These are phyloP conservation scores for Saitozyma sp. DNA, from an alignment of 768 basidiomycete species.

Conservation along the genomic window DNA sequence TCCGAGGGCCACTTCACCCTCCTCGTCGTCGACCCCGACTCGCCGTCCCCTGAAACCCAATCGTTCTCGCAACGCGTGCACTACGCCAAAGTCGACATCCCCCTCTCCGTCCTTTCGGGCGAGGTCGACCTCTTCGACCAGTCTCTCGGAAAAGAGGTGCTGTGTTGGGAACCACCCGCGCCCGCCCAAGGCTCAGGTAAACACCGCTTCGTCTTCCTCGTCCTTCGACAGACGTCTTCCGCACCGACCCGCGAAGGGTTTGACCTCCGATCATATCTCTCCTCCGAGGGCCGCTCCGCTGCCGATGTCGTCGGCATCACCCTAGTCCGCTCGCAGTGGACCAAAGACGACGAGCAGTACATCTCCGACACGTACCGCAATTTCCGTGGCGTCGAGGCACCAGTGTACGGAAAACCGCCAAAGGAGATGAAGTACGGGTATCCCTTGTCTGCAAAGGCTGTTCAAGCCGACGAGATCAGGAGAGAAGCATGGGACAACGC, in stretches of 20 bases:
- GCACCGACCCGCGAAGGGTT: conserved; percentile 15
- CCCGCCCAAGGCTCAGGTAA: conserved; percentile 84
- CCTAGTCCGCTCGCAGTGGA: conserved; percentile 17
- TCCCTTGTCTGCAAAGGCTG: conserved; percentile 23
- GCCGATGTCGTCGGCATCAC: conserved; percentile 14
- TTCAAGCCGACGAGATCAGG: conserved; percentile 14
- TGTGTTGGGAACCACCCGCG: conserved; percentile 80
- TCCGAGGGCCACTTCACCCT: conserved; percentile 64
- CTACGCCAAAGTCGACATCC: conserved; percentile 57
- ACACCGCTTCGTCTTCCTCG: conserved; percentile 80
- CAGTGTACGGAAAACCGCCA: conserved; percentile 31
- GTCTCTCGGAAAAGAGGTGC: conserved; percentile 30
- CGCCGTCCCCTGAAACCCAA: conserved; percentile 69
- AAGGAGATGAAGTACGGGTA: conserved; percentile 37
- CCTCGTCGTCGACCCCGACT: conserved; percentile 84
- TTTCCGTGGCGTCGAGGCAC: conserved; percentile 15
- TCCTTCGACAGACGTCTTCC: conserved; percentile 65
- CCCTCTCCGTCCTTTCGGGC: conserved; percentile 53
- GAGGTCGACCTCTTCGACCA: conserved; percentile 21
- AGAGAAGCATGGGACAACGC: conserved; percentile 17
- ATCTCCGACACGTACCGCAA: conserved; percentile 9
- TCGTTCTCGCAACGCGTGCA: conserved; percentile 56
- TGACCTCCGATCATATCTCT: conserved; percentile 15
- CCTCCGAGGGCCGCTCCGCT: neutral
- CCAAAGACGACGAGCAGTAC: conserved; percentile 11